Conservation (phyloP, 352 stramenopile genomes). For the Phytophthora europaea region DNA sequence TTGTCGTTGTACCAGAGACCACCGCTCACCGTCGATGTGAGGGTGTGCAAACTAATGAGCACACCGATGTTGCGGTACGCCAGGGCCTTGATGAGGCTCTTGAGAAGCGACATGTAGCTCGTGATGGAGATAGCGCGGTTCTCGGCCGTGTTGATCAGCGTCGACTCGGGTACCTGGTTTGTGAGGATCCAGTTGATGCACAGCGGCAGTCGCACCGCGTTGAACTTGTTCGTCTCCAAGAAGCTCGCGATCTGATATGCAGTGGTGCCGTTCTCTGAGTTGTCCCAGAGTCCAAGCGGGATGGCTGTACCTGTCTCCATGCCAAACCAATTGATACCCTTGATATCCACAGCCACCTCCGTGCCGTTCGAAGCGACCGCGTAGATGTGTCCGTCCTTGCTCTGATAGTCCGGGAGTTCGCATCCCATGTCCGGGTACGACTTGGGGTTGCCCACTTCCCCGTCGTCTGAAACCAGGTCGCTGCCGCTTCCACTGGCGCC, state of each 20-base stretch:
- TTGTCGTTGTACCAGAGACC: constrained; percentile 54
- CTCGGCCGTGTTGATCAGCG: constrained; percentile 54
- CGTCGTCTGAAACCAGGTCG: constrained; percentile 43
- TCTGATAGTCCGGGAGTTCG: constrained; percentile 68
- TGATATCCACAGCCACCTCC: constrained; percentile 61
- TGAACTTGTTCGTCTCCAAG: constrained; percentile 57
- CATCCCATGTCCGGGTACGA: constrained; percentile 67
- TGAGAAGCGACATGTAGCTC: constrained; percentile 58
- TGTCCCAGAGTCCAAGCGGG: constrained; percentile 73
- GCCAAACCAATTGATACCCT: constrained; percentile 79
- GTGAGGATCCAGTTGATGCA: constrained; percentile 65
- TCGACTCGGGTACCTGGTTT: constrained; percentile 56
- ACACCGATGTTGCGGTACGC: constrained; percentile 44
- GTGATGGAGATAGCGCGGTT: constrained; percentile 68
- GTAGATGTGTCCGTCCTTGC: constrained; percentile 67
- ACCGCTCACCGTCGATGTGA: constrained; percentile 37
- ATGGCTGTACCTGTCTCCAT: constrained; percentile 67
- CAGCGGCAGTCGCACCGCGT: constrained; percentile 49
- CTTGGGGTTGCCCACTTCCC: constrained; percentile 71
- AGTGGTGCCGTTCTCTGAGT: constrained; percentile 65
- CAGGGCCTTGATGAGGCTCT: constrained; percentile 52
- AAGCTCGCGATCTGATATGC: constrained; percentile 56
- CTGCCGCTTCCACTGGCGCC: constrained; percentile 34
- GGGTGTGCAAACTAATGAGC: constrained; percentile 58
- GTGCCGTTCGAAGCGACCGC: constrained; percentile 58